phyloP scores from a whole-genome alignment of 202 grass and related monocot species.

The Alloteropsis angusta region DNA sequence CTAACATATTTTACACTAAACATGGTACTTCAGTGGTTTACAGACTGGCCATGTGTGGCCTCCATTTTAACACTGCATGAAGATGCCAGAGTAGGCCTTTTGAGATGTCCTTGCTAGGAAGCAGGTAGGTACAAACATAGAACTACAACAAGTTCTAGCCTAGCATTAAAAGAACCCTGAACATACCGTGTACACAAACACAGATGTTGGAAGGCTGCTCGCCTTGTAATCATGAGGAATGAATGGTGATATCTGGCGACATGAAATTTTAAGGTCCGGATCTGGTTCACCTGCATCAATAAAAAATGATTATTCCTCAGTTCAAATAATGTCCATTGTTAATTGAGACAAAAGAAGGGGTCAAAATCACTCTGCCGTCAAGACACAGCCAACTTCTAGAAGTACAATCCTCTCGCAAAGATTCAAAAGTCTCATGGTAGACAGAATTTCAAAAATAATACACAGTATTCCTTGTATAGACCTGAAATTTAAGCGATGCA shows the following conservation, averaged over 20 bases:
- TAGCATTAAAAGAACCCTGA: not conserved
- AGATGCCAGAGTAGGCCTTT: not conserved
- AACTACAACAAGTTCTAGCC: not conserved
- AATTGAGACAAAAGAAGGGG: not conserved
- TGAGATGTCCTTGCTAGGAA: not conserved
- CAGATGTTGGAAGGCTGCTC: conserved; percentile 91
- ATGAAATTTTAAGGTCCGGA: conserved; percentile 97
- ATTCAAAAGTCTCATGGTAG: not conserved
- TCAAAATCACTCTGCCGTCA: not conserved
- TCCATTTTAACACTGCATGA: not conserved
- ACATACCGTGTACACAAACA: conserved; percentile 98
- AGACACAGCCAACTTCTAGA: not conserved
- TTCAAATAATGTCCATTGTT: not conserved
- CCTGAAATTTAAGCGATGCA: not conserved
- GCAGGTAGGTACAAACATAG: not conserved
- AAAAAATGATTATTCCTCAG: not conserved
- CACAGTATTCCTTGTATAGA: not conserved
- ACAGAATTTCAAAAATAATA: not conserved
- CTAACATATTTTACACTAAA: not conserved
- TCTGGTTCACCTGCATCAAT: conserved; percentile 82
- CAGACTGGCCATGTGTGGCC: not conserved
- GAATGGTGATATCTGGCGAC: conserved; percentile 98
- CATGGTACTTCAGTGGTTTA: not conserved
- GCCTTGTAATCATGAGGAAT: conserved; percentile 97
- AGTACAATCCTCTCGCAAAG: conserved; percentile 2